These are phyloP conservation scores for Anthracocystis setariae DNA, from an alignment of 1,284 basidiomycete genomes.

Conservation along the genomic window DNA sequence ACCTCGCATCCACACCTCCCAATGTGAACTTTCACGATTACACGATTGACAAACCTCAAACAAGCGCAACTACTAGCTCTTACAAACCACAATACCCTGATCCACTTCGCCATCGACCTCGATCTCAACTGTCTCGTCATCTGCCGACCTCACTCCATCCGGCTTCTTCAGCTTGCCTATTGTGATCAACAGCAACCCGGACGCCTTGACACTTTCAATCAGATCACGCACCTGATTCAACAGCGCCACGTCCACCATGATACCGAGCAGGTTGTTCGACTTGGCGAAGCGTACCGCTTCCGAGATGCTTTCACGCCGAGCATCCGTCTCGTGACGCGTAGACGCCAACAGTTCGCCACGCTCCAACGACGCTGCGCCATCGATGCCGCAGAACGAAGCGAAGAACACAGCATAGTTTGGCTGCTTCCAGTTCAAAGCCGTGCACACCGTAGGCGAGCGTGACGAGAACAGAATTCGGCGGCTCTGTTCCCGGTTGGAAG, in stretches of 20 bases:
- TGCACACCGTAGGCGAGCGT: slow-evolving; percentile 67
- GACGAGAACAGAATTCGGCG: slow-evolving; percentile 65
- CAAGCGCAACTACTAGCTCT: slow-evolving; percentile 20
- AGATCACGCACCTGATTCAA: slow-evolving; percentile 57
- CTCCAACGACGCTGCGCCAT: slow-evolving; percentile 56
- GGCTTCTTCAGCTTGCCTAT: slow-evolving; percentile 44
- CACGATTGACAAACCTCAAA: background rate
- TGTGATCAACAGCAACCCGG: slow-evolving; percentile 62
- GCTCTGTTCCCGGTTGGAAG: slow-evolving; percentile 51
- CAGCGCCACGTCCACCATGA: slow-evolving; percentile 85
- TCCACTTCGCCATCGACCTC: slow-evolving; percentile 56
- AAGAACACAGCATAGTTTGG: slow-evolving; percentile 99
- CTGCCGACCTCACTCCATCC: slow-evolving; percentile 5
- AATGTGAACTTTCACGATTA: background rate
- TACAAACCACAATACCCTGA: slow-evolving; percentile 56
- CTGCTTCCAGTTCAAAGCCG: slow-evolving; percentile 97
- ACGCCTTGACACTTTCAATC: slow-evolving; percentile 62
- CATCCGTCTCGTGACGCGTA: slow-evolving; percentile 70
- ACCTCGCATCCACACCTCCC: background rate
- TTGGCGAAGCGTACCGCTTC: slow-evolving; percentile 95
- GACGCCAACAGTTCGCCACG: slow-evolving; percentile 63
- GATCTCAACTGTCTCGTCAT: slow-evolving; percentile 9
- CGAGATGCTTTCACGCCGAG: slow-evolving; percentile 77
- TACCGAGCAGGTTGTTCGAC: slow-evolving; percentile 89
- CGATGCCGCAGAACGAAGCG: slow-evolving; percentile 83